phyloP scores from a whole-genome alignment of 2,329 filamentous ascomycete species.

The Plenodomus lindquistii region DNA sequence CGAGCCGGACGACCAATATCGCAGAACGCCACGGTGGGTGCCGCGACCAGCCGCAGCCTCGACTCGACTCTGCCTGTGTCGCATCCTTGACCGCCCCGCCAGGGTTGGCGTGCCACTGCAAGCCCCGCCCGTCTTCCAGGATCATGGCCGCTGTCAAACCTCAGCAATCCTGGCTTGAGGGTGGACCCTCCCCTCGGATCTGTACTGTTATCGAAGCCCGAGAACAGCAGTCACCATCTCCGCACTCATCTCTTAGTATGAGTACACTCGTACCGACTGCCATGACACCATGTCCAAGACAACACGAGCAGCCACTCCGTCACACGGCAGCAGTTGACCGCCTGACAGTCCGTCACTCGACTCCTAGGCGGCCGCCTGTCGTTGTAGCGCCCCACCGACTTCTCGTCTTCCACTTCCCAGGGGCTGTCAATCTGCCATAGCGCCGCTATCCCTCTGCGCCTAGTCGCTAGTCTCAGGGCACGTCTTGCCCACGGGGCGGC shows the following conservation, averaged over 20 bases:
- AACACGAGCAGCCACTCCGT: slow-evolving; percentile 22
- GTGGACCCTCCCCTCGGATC: slow-evolving; percentile 30
- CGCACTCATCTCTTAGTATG: slow-evolving; percentile 5
- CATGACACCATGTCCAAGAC: slow-evolving; percentile 26
- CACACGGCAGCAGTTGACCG: slow-evolving; percentile 32
- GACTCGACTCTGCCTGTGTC: slow-evolving; percentile 5
- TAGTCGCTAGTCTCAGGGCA: slow-evolving; percentile 13
- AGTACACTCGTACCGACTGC: slow-evolving; percentile 24
- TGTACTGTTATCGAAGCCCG: slow-evolving; percentile 17
- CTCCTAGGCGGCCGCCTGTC: slow-evolving; percentile 21
- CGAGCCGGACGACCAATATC: slow-evolving; percentile 16
- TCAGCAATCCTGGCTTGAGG: slow-evolving; percentile 24
- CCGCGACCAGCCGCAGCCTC: slow-evolving; percentile 8
- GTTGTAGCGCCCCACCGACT: slow-evolving; percentile 21
- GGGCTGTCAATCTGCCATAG: slow-evolving; percentile 39
- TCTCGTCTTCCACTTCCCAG: slow-evolving; percentile 24
- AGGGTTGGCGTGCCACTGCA: slow-evolving; percentile 19
- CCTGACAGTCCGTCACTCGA: slow-evolving; percentile 39
- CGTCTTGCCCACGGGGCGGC: not conserved
- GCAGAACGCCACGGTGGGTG: not conserved
- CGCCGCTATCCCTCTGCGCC: slow-evolving; percentile 23
- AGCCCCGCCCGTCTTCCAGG: slow-evolving; percentile 18
- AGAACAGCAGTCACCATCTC: slow-evolving; percentile 14
- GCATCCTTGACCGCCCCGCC: slow-evolving; percentile 16
- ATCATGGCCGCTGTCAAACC: slow-evolving; percentile 25